Evolutionary conservation across 2,329 filamentous ascomycete species (phyloP).

Genomic region (Lasiodiplodia sp.): DNA sequence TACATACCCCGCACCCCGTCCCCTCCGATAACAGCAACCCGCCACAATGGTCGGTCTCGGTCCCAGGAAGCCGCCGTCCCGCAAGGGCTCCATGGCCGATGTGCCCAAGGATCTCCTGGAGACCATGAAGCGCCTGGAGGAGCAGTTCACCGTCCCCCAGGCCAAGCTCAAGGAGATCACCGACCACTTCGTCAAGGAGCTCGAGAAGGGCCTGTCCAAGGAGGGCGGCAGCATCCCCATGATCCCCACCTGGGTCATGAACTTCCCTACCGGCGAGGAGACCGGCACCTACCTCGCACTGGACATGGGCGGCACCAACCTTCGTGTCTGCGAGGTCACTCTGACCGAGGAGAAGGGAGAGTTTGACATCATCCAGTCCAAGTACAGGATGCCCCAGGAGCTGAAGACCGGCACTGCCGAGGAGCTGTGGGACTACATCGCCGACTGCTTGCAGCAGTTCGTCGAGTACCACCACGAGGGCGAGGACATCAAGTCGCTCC

Average conservation of each 20-base stretch:
- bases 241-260: conserved; percentile 98
- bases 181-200: conserved; percentile 85
- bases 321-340: conserved; percentile 93
- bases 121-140: conserved; percentile 85
- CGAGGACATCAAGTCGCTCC: conserved; percentile 69
- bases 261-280: conserved; percentile 85
- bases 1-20: conserved; percentile 3
- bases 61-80: conserved; percentile 70
- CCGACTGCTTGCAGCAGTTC: conserved; percentile 91
- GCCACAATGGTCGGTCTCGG: conserved; percentile 69
- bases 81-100: conserved; percentile 90
- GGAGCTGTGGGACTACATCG: conserved; percentile 94
- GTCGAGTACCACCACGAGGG: conserved; percentile 82
- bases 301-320: conserved; percentile 96
- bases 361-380: conserved; percentile 95
- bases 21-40: conserved; percentile 27
- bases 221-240: conserved; percentile 96
- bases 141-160: conserved; percentile 79
- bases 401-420: conserved; percentile 86
- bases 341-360: conserved; percentile 87
- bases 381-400: conserved; percentile 94
- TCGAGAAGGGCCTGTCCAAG: conserved; percentile 85
- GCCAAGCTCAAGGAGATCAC: conserved; percentile 89
- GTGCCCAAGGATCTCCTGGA: conserved; percentile 82
- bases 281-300: conserved; percentile 87